Evolutionary conservation across 352 stramenopile genomes (phyloP), one percentile per base, ranked within the genome.

Genomic region (Blastocystis sp.): DNA sequence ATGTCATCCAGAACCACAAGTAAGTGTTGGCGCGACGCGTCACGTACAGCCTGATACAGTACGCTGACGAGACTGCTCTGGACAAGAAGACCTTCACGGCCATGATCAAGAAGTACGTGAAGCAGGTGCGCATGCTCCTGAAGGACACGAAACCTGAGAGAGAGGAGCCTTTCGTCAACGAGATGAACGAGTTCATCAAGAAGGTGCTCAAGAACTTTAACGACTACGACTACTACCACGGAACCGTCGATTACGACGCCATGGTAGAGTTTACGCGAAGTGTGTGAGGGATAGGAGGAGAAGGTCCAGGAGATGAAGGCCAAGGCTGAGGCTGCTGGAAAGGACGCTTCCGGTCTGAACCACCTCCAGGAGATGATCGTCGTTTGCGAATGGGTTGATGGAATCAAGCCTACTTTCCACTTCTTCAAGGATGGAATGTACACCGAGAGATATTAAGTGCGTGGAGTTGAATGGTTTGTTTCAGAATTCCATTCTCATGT

Each of bases 371-470:
- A 85, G 40, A 85, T 85, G 75, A 85, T 85, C 51, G 75, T 85
- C 32, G 65, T 85, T 46, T 85, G 75, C 56, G 57, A 72, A 61
- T 85, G 53, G 18, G 75, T 76, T 27, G 75, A 85, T 48, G 75
- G 75, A 59, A 38, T 85, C 36, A 85, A 85, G 75, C 75, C 75
- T 40, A 85, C 63, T 38, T 85, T 85, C 75, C 75, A 85, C 63
- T 85, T 85, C 75, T 85, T 85, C 75, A 85, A 85, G 75, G 75
- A 85, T 72, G 75, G 75, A 72, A 85, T 85, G 75, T 76, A 76
- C 48, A 54, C 54, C 34, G 75, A 85, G 49, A 71, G 32, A 29
- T 85, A 85, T 85, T 85, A 85, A 85, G 16, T 81, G 16, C 51
- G 42, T 54, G 27, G n/a, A 16, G 16, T 36, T 57, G 38, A 49